Base-by-base conservation (phyloP, 192 early-diverging fungal genomes). In the Endogone sp. region DNA sequence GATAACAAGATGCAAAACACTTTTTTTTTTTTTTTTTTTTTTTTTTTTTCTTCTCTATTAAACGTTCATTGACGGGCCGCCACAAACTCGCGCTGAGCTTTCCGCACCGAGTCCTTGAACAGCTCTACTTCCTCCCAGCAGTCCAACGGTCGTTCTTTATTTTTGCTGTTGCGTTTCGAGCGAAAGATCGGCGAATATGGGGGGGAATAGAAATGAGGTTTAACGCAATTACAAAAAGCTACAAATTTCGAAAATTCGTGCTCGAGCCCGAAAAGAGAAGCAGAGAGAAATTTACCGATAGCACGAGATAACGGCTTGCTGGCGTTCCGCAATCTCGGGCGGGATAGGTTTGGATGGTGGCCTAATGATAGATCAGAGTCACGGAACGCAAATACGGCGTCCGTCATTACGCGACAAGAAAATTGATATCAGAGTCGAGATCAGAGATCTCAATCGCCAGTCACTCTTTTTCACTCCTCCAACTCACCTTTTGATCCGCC, bases 61-160 rank as follows among this genome's bases (percentile, higher is more conserved):
- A n/a, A n/a, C n/a, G 37, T 23, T 72, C 67, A 73, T 68, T 73
- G 72, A 57, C 67, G 66, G 20, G 72, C 31, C 55, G 72, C 66
- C 26, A 73, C 72, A 32, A 76, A 76, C 32, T 68, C 49, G 59
- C 66, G 71, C 58, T 76, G 75, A 8, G 70, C 70, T 24, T 71
- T 62, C 37, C 63, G 62, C 55, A 76, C 70, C 23, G 75, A 71
- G 55, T 71, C 70, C 66, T 76, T 76, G 62, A 76, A 76, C 56
- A 30, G 25, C 37, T 76, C 70, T 25, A 76, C 75, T 65, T 76
- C 70, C 32, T 71, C 62, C 75, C 75, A 76, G 71, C 75, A 76
- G 56, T 76, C 70, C 27, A 76, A 57, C 31, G 67, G 63, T 44
- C 75, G 70, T 37, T 21, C 26, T 26, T 71, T 57, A 44, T 76